Evolutionary conservation across 176 grass and related monocot species (phyloP), one percentile per base, ranked within the genome.

Genomic region (Triticum monococcum): DNA sequence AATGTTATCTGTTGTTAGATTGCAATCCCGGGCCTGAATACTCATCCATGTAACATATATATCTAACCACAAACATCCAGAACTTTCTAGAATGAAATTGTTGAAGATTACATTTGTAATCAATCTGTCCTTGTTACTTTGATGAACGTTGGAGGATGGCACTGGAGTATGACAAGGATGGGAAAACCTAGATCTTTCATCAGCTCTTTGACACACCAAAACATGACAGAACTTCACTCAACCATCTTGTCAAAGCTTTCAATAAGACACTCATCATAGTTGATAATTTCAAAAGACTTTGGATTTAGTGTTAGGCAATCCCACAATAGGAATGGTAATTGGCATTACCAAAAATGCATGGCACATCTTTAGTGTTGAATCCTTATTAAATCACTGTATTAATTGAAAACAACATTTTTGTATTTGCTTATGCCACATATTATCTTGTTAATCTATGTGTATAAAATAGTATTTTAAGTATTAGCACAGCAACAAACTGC

Each of bases 141-240:
- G 60, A 62, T 28, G 46, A 56, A 56, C 3, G 26, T 26, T 17
- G 16, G 26, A 54, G 31, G 26, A 77, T 56, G 74, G 18, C 74
- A 54, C 74, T 1, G 9, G 17, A 77, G 46, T 32, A 77, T 56
- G 46, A 77, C 18, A 76, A 76, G 12, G 45, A 76, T 26, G 46
- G 4, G 45, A 54, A 54, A 76, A 76, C 73, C 45, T 54, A 76
- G 73, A 76, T 54, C 46, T 77, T 56, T 77, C 74, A 56, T 77
- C 26, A 76, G 22, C 73, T 33, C 26, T 56, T 48, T 77, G 26
- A 56, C 46, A 77, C 16, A 22, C 46, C 74, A 26, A 22, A 33
- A 5, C 45, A 52, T 74, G 45, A 48, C 73, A 31, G 43, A 76
- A 31, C 25, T 52, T 54, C 45, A 54, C 24, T 54, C 73, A 31